Conservation (phyloP, 371 early-diverging fungal species). For the Apophysomyces trapeziformis region DNA sequence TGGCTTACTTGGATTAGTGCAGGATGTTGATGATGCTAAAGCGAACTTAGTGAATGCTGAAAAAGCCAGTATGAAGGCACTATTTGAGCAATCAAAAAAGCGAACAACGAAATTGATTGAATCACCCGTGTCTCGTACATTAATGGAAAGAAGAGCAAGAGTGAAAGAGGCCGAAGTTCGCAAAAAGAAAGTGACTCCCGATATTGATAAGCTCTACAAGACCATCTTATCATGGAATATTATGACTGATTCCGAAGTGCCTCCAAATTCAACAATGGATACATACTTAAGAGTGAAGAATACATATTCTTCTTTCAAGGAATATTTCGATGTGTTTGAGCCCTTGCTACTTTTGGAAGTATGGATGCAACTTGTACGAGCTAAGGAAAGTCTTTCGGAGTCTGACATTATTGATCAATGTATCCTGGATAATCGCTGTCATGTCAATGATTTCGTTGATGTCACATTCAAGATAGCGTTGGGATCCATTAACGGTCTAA, state of each 20-base stretch:
- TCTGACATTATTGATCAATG: conserved; percentile 50
- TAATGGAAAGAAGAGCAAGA: conserved; percentile 25
- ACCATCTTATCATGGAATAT: conserved; percentile 62
- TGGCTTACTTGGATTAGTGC: conserved; percentile 20
- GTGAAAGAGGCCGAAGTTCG: conserved; percentile 28
- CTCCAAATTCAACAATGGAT: conserved; percentile 33
- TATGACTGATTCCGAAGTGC: conserved; percentile 44
- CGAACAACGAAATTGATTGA: conserved; percentile 45
- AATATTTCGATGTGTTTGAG: conserved; percentile 76
- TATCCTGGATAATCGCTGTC: conserved; percentile 57
- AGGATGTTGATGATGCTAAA: conserved; percentile 28
- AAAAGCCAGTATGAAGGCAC: conserved; percentile 37
- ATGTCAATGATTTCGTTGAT: conserved; percentile 80
- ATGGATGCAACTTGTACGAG: conserved; percentile 80
- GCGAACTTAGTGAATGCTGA: conserved; percentile 29
- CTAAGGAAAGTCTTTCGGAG: conserved; percentile 68
- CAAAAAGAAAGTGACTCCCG: conserved; percentile 52
- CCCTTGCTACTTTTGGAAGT: conserved; percentile 85
- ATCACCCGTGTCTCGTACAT: conserved; percentile 20
- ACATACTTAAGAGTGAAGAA: conserved; percentile 57
- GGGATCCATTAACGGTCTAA: conserved; percentile 35
- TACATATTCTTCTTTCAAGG: conserved; percentile 58
- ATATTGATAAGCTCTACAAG: conserved; percentile 51
- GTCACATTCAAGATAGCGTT: conserved; percentile 54
- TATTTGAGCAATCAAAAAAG: conserved; percentile 36